phyloP scores from a whole-genome alignment of 371 early-diverging fungal genomes.

The Mortierella sp. region DNA sequence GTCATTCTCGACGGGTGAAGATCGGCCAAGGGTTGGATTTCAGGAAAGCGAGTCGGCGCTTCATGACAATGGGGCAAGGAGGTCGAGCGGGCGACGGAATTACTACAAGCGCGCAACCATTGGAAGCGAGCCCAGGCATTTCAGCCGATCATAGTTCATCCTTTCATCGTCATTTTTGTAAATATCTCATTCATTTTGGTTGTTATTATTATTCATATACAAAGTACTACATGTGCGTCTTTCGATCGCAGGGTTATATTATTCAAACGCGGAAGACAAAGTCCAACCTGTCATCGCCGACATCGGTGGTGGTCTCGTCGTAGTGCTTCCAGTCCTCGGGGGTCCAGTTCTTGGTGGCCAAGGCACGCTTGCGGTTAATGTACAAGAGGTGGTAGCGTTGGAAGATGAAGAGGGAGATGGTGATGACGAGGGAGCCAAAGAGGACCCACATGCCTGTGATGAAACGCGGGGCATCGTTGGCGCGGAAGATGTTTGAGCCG shows the following conservation, averaged over 20 bases:
- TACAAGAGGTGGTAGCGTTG: conserved; percentile 27
- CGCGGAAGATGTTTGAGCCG: conserved; percentile 60
- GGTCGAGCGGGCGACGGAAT: conserved; percentile 20
- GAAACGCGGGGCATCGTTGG: conserved; percentile 46
- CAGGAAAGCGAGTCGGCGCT: conserved; percentile 2
- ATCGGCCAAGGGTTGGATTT: conserved; percentile 2
- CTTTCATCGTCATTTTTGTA: not conserved
- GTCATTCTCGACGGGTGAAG: not conserved
- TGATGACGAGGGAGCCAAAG: conserved; percentile 27
- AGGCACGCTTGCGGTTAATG: conserved; percentile 25
- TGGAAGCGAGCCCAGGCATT: conserved; percentile 26
- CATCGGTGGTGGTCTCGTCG: conserved; percentile 26
- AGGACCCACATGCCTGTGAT: conserved; percentile 49
- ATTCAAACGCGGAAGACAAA: conserved; percentile 25
- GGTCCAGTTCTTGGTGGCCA: conserved; percentile 44
- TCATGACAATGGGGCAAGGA: conserved; percentile 17
- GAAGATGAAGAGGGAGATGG: conserved; percentile 25
- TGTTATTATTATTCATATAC: not conserved
- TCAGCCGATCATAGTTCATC: conserved; percentile 13
- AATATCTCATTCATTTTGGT: not conserved
- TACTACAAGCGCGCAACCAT: conserved; percentile 36
- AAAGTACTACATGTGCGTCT: not conserved
- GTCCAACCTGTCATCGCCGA: conserved; percentile 44
- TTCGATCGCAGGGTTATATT: not conserved
- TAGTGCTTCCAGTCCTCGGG: conserved; percentile 50